Conservation (phyloP, 1,284 basidiomycete species). For the Boletus semigastroideus region DNA sequence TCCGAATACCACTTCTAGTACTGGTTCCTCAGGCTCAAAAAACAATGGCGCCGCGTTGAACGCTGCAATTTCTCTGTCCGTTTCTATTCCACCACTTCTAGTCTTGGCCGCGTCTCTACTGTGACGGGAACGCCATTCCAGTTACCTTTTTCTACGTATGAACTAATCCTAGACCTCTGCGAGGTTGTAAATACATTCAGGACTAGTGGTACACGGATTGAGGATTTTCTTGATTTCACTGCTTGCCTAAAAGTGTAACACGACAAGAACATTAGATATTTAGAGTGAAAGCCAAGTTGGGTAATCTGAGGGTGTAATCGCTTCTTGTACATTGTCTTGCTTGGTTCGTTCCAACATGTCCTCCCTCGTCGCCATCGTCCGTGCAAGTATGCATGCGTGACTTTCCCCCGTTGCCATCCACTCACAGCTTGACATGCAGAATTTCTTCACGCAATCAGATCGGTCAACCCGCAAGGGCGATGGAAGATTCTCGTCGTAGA, state of each 20-base stretch:
- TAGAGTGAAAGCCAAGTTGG: conserved; percentile 15
- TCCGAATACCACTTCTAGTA: conserved; percentile 23
- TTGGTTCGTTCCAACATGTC: conserved; percentile 39
- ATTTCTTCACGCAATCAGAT: conserved; percentile 79
- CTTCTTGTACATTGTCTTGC: neutral
- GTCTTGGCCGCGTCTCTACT: conserved; percentile 14
- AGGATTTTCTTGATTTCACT: neutral
- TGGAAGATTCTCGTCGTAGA: conserved; percentile 99
- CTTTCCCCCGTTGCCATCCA: neutral
- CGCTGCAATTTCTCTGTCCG: conserved; percentile 14
- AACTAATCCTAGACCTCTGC: conserved; percentile 24
- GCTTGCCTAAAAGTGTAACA: conserved; percentile 5
- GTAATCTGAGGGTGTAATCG: neutral
- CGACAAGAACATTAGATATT: too few relatives aligned
- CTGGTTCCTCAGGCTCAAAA: conserved; percentile 7
- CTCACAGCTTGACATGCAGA: conserved; percentile 41
- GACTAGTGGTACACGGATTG: conserved; percentile 11
- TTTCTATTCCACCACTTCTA: conserved; percentile 13
- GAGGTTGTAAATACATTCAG: conserved; percentile 24
- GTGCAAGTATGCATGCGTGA: conserved; percentile 45
- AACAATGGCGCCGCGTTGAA: conserved; percentile 11
- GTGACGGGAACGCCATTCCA: conserved; percentile 11
- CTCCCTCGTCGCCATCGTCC: conserved; percentile 54
- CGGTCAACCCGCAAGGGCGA: conserved; percentile 74
- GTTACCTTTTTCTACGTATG: conserved; percentile 5